These are phyloP conservation scores for Linderina pennispora DNA, from an alignment of 192 early-diverging fungal genomes.

Conservation along the genomic window DNA sequence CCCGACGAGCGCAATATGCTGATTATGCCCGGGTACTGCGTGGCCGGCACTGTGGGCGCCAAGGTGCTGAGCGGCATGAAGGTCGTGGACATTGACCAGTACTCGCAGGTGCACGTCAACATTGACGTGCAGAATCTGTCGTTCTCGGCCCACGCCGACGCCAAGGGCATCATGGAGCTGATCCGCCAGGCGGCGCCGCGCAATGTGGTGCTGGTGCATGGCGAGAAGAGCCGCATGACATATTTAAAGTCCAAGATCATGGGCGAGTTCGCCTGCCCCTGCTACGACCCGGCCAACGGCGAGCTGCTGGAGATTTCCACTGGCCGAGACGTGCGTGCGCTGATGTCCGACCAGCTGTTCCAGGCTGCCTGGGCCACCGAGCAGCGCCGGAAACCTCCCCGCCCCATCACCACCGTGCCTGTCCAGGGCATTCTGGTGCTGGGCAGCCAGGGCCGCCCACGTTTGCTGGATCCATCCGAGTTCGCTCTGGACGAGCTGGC, in stretches of 20 bases:
- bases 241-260: constrained; percentile 75
- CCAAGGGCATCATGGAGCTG: constrained; percentile 96
- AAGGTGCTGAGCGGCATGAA: constrained; percentile 89
- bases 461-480: constrained; percentile 36
- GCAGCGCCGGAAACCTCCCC: constrained; percentile 13
- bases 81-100: constrained; percentile 74
- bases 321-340: constrained; percentile 56
- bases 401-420: constrained; percentile 29
- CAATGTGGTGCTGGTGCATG: constrained; percentile 94
- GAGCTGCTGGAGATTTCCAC: constrained; percentile 64
- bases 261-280: constrained; percentile 75
- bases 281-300: constrained; percentile 88
- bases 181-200: constrained; percentile 81
- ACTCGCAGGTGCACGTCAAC: constrained; percentile 72
- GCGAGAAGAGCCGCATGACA: constrained; percentile 86
- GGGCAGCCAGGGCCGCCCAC: constrained; percentile 23
- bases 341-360: constrained; percentile 41
- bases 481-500: constrained; percentile 30
- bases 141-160: constrained; percentile 96
- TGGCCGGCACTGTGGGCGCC: constrained; percentile 92
- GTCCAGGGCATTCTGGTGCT: constrained; percentile 37
- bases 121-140: constrained; percentile 91
- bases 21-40: constrained; percentile 97
- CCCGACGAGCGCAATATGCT: constrained; percentile 90
- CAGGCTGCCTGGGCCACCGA: constrained; percentile 31